Base-by-base conservation (phyloP, 768 basidiomycete species). In the Epithele typhae region DNA sequence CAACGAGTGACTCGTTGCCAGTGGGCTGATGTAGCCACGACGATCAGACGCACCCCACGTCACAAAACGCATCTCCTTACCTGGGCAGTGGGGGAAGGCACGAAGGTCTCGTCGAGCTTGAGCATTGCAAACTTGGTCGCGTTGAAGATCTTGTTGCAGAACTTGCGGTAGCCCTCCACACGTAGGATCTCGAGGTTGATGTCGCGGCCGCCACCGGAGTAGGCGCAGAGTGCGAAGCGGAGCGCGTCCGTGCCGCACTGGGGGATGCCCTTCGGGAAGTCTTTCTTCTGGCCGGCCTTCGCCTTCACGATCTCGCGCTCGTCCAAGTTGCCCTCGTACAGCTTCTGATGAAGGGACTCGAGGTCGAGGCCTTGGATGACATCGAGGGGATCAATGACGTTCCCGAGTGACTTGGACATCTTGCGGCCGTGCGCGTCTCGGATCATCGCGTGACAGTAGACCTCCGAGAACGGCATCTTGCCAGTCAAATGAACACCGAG, bases 81-180 rank as follows among this genome's bases (percentile, higher is more conserved):
- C 77, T 86, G 81, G 11, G 81, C 69, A 3, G 75, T 70, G 1
- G 81, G 69, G 49, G 80, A 73, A 14, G 95, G 92, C 24, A 85
- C 80, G 57, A 96, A 98, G 34, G 73, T 66, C 33, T 81, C 81
- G 46, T 92, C 93, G 25, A 99, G 74, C 70, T 95, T 95, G 65
- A 97, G 81, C 87, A 98, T 92, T n/a, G 94, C 95, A 58, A 99
- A 98, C 67, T 94, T 94, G 39, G 93, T 97, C 1, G 96, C 96
- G 62, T 99, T 99, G 77, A 95, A 98, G 22, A 98, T 82, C 74
- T 98, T 98, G 73, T 99, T 99, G 73, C 96, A 98, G 74, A 99
- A 99, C 68, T 98, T 98, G 67, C 96, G 83, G 67, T 98, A 98
- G 2, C 94, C 96, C 68, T 98, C 94, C 25, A 98, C 92, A 43